Percentiles rank a stretch among this genome's conserved stretches.
Evolutionary conservation across 176 grass and related monocot species (phyloP).

Genomic region (Thalia dealbata): DNA sequence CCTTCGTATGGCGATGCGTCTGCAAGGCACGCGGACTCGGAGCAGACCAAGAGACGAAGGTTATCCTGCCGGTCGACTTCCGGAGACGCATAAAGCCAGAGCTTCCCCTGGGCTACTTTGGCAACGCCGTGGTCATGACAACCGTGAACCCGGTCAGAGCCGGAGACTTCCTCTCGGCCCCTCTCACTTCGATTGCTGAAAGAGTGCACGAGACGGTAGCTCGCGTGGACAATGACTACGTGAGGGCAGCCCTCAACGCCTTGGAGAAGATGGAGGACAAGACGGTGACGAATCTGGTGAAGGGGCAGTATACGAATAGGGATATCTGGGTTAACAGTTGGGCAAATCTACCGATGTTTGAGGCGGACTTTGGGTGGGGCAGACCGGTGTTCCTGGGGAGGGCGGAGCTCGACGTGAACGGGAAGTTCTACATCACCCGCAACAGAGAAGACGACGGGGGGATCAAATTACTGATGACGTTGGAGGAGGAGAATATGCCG

Average conservation of each 20-base stretch:
- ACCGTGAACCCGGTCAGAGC: background rate
- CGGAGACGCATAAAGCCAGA: background rate
- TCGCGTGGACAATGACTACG: constrained; percentile 6
- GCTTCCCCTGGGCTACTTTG: constrained; percentile 3
- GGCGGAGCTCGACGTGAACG: constrained; percentile 1
- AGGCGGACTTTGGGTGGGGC: constrained; percentile 22
- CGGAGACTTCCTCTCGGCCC: background rate
- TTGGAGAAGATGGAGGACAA: constrained; percentile 4
- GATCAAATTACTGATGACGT: constrained; percentile 1
- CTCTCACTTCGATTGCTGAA: background rate
- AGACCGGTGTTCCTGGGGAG: constrained; percentile 5
- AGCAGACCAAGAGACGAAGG: background rate
- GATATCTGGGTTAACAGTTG: constrained; percentile 5
- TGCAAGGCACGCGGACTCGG: constrained; percentile 11
- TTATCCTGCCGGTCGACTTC: constrained; percentile 2
- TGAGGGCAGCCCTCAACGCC: constrained; percentile 5
- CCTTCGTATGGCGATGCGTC: constrained; percentile 15
- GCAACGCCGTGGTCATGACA: constrained; percentile 6
- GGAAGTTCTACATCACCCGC: background rate
- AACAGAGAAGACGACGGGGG: background rate
- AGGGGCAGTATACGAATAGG: background rate
- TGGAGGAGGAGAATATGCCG: constrained; percentile 8
- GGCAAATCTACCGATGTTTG: background rate
- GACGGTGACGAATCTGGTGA: background rate
- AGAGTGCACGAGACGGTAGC: background rate